Evolutionary conservation across 2,329 filamentous ascomycete species (phyloP), one percentile per base, ranked within the genome.

Genomic region (Clonostachys chloroleuca): DNA sequence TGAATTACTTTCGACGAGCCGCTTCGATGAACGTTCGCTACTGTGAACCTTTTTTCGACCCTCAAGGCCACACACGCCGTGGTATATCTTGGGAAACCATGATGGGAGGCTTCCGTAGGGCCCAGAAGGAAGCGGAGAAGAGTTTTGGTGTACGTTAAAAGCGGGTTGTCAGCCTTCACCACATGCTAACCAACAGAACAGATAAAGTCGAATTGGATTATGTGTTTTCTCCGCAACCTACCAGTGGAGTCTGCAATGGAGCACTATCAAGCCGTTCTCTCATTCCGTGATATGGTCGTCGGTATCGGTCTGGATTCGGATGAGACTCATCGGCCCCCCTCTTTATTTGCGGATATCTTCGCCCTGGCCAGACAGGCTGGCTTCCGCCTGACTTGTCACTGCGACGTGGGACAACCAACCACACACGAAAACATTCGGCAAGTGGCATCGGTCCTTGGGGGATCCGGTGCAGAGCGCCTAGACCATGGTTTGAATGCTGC

Each of bases 21-120:
- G 72, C 80, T 39, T 65, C 67, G 2, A 79, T 87, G 52, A 80
- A 79, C 42, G 81, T 89, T 2, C 72, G 78, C 42, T 85, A 90
- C 58, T 83, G 83, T 14, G 86, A 90, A 62, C 74, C 88, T 50
- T 90, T 89, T 68, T 90, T 90, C 67, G 86, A 90, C 61, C 85
- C 86, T 3, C 86, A 90, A 61, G 84, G 83, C 2, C 86, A 90
- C 64, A 75, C 81, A 5, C 65, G 64, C 12, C 75, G 85, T 13
- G 82, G 83, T 5, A 66, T 90, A 5, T 52, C 70, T 3, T 83
- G 86, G 57, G 65, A 72, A 13, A 82, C 77, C 2, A 74, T 89
- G 14, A 72, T 89, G 4, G 59, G 62, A 5, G 86, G 86, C 5
- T 81, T 88, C 57, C 67, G 67, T 1, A 68, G 69, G 2, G 86